These are phyloP conservation scores for Clarireedia hainanense DNA, from an alignment of 2,329 filamentous ascomycete genomes.

Conservation along the genomic window DNA sequence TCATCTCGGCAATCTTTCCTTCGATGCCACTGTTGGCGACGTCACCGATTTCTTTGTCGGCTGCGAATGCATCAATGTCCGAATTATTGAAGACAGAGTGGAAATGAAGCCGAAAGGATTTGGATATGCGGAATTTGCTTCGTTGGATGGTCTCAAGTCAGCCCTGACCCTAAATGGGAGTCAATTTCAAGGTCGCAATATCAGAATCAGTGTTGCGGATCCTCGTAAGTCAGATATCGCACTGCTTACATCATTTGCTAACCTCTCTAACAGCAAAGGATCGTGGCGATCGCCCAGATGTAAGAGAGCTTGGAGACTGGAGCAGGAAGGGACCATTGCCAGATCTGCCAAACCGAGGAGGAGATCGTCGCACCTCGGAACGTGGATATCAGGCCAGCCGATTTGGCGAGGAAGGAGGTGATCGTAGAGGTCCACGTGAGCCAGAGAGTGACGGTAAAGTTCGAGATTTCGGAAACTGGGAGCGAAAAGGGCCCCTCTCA, in stretches of 20 bases:
- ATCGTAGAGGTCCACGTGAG: slow-evolving; percentile 64
- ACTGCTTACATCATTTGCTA: slow-evolving; percentile 12
- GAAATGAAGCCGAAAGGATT: slow-evolving; percentile 95
- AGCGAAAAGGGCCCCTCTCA: slow-evolving; percentile 85
- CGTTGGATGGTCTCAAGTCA: slow-evolving; percentile 82
- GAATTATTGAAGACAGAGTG: slow-evolving; percentile 94
- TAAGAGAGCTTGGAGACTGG: slow-evolving; percentile 83
- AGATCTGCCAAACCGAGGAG: slow-evolving; percentile 54
- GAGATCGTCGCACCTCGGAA: slow-evolving; percentile 40
- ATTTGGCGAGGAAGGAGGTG: slow-evolving; percentile 44
- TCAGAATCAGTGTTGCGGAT: slow-evolving; percentile 93
- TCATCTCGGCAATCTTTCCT: slow-evolving; percentile 93
- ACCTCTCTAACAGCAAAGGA: slow-evolving; percentile 62
- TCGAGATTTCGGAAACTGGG: slow-evolving; percentile 84
- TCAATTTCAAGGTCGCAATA: slow-evolving; percentile 78
- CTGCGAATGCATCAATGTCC: slow-evolving; percentile 82
- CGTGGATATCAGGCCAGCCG: slow-evolving; percentile 33
- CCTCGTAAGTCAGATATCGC: slow-evolving; percentile 66
- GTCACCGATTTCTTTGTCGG: slow-evolving; percentile 79
- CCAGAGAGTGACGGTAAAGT: slow-evolving; percentile 65
- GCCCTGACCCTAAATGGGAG: slow-evolving; percentile 76
- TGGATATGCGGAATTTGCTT: slow-evolving; percentile 91
- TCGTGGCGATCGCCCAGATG: slow-evolving; percentile 54
- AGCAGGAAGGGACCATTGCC: slow-evolving; percentile 84
- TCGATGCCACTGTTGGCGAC: slow-evolving; percentile 79